Evolutionary conservation across 192 early-diverging fungal species (phyloP).

Genomic region (Coemansia pectinata): DNA sequence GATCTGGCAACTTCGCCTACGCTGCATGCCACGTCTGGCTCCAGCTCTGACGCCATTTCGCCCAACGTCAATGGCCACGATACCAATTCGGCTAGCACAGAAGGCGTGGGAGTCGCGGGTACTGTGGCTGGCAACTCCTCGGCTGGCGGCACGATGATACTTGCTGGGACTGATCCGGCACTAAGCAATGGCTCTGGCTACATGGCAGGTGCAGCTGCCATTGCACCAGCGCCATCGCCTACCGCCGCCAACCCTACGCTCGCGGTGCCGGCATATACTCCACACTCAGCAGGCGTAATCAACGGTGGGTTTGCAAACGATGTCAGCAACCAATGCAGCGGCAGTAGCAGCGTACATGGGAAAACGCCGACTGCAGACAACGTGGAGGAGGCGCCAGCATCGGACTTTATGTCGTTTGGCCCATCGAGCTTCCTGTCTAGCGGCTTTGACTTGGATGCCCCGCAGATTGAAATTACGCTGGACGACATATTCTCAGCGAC

Average conservation of each 20-base stretch:
- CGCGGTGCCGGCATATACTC: not conserved
- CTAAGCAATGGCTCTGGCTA: not conserved
- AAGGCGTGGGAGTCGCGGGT: not conserved
- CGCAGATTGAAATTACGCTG: slow-evolving; percentile 57
- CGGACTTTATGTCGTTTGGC: slow-evolving; percentile 57
- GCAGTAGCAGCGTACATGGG: not conserved
- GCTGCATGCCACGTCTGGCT: not conserved
- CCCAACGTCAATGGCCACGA: not conserved
- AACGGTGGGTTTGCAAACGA: not conserved
- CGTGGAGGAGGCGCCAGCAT: slow-evolving; percentile 42
- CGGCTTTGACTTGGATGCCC: slow-evolving; percentile 53
- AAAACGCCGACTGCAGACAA: not conserved
- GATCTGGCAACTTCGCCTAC: not conserved
- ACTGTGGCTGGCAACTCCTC: not conserved
- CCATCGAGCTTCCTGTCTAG: slow-evolving; percentile 53
- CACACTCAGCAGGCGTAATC: not conserved
- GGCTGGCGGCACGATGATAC: not conserved
- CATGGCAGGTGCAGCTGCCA: not conserved
- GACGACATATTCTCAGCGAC: slow-evolving; percentile 56
- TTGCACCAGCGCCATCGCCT: not conserved
- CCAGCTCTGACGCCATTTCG: not conserved
- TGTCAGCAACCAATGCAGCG: slow-evolving; percentile 1
- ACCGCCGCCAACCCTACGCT: not conserved
- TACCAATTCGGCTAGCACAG: not conserved
- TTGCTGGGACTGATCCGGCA: not conserved